Conservation (phyloP, 495 filamentous ascomycete species). For the Talaromyces wortmannii region DNA sequence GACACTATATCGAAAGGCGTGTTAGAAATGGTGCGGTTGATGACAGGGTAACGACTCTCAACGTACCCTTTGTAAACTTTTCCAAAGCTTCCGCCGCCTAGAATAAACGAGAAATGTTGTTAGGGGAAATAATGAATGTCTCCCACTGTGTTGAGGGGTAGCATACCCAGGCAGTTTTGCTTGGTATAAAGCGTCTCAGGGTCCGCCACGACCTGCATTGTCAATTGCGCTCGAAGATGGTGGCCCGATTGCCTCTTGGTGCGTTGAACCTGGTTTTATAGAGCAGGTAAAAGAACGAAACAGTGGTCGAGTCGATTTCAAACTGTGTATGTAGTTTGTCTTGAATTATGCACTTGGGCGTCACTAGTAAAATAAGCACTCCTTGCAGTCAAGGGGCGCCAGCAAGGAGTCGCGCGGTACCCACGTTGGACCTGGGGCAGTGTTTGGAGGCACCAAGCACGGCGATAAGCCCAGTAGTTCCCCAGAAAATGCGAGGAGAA, state of each 20-base stretch:
- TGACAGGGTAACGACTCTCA: background rate
- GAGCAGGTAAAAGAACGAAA: background rate
- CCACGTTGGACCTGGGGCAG: background rate
- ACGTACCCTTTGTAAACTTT: constrained; percentile 90
- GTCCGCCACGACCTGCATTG: constrained; percentile 50
- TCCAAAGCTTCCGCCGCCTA: constrained; percentile 85
- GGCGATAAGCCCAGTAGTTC: too few relatives aligned
- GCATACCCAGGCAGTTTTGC: constrained; percentile 85
- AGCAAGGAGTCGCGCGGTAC: background rate
- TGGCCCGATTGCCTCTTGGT: background rate
- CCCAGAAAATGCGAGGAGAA: background rate
- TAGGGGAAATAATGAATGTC: background rate
- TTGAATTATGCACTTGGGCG: background rate
- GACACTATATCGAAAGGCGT: constrained; percentile 43
- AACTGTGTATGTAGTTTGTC: background rate
- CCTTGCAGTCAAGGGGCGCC: constrained; percentile 5
- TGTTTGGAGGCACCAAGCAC: too few relatives aligned
- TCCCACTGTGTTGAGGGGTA: background rate
- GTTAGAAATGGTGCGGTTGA: constrained; percentile 17
- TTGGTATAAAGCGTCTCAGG: constrained; percentile 87
- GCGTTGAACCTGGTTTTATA: background rate
- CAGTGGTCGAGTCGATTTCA: background rate
- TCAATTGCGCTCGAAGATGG: constrained; percentile 3
- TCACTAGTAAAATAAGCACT: background rate
- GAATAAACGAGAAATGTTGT: background rate